phyloP scores from a whole-genome alignment of 2,329 filamentous ascomycete genomes.

The Dothideomycetes sp. region DNA sequence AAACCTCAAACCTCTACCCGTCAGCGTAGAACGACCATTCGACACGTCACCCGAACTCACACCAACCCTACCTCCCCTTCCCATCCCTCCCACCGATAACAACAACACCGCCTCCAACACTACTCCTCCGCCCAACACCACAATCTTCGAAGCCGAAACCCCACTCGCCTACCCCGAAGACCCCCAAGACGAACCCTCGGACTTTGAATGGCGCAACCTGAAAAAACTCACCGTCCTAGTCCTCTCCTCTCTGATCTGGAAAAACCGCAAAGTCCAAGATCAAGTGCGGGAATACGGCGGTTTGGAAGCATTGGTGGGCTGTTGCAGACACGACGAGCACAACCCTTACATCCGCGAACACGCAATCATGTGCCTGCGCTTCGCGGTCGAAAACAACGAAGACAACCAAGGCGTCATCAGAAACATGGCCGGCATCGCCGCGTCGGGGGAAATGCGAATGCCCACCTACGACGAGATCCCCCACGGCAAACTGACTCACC shows the following conservation, averaged over 20 bases:
- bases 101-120: conserved; percentile 28
- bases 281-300: conserved; percentile 81
- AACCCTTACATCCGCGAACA: conserved; percentile 93
- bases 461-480: conserved; percentile 10
- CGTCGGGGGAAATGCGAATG: conserved; percentile 1
- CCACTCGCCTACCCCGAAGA: conserved; percentile 34
- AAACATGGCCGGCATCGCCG: conserved; percentile 38
- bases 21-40: conserved; percentile 57
- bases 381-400: conserved; percentile 56
- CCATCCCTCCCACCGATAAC: conserved; percentile 34
- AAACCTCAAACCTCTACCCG: conserved; percentile 22
- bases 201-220: conserved; percentile 69
- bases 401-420: conserved; percentile 64
- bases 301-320: conserved; percentile 78
- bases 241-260: conserved; percentile 80
- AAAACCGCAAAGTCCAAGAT: conserved; percentile 72
- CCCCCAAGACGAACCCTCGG: conserved; percentile 52
- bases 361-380: conserved; percentile 81
- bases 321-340: conserved; percentile 83
- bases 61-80: conserved; percentile 32
- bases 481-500: conserved; percentile 12
- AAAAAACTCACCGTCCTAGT: conserved; percentile 91
- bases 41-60: conserved; percentile 31
- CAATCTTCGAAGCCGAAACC: conserved; percentile 34
- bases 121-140: conserved; percentile 25